These are phyloP conservation scores for Mortierella sp. DNA, from an alignment of 371 early-diverging fungal genomes.

Conservation along the genomic window DNA sequence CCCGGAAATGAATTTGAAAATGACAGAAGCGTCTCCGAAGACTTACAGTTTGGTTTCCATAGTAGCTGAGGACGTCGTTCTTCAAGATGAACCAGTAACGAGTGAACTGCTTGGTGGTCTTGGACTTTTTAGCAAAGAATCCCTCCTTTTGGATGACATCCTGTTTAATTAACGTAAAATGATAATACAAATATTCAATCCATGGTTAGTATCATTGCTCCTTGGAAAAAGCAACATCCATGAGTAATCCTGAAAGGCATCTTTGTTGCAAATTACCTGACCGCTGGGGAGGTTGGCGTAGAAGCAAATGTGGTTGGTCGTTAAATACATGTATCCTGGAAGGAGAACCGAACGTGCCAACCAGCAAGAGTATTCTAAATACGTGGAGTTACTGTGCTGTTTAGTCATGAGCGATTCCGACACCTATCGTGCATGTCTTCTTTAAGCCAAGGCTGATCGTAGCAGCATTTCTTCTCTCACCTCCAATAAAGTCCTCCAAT, in stretches of 20 bases:
- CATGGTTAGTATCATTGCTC: neutral
- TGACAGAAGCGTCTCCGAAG: neutral
- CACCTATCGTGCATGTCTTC: neutral
- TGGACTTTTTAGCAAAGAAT: slow-evolving; percentile 69
- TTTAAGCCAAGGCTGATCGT: no score
- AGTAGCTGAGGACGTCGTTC: slow-evolving; percentile 75
- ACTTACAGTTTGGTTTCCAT: slow-evolving; percentile 69
- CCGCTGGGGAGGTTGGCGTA: slow-evolving; percentile 74
- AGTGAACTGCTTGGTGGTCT: slow-evolving; percentile 60
- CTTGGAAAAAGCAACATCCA: neutral
- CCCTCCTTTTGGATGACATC: slow-evolving; percentile 74
- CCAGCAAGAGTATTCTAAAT: slow-evolving; percentile 81
- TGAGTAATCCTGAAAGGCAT: neutral
- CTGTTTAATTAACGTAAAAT: slow-evolving; percentile 36
- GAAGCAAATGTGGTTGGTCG: slow-evolving; percentile 79
- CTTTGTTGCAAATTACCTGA: slow-evolving; percentile 21
- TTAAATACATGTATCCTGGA: slow-evolving; percentile 80
- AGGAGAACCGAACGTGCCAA: slow-evolving; percentile 79
- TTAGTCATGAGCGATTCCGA: neutral
- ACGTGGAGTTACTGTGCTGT: neutral
- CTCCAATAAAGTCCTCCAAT: slow-evolving; percentile 68
- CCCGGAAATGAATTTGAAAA: neutral
- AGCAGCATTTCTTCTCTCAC: slow-evolving; percentile 38
- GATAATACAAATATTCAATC: no score
- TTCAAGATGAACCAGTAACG: slow-evolving; percentile 82